These are phyloP conservation scores for Eremothecium gossypii DNA, from an alignment of 1,139 yeast species.

Conservation along the genomic window DNA sequence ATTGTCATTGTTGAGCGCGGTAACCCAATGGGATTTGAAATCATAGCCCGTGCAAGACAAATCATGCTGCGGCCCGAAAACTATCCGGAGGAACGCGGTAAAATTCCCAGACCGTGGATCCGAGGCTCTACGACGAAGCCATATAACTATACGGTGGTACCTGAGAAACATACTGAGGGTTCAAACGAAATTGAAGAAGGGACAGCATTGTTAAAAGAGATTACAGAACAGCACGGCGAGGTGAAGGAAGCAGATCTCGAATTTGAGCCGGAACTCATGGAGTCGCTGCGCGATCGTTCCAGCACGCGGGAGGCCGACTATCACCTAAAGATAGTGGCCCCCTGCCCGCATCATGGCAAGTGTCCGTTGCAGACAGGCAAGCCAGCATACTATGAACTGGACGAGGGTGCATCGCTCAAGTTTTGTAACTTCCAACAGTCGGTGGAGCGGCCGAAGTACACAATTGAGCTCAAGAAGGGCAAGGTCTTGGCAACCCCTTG, in stretches of 20 bases:
- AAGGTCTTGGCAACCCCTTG: conserved; percentile 63
- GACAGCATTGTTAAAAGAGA: conserved; percentile 32
- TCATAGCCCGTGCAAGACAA: conserved; percentile 84
- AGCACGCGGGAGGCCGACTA: conserved; percentile 34
- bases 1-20: conserved; percentile 80
- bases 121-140: conserved; percentile 38
- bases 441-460: conserved; percentile 67
- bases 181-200: conserved; percentile 21
- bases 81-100: conserved; percentile 44
- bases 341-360: conserved; percentile 80
- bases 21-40: conserved; percentile 80
- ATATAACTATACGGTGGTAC: conserved; percentile 13
- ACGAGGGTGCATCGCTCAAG: conserved; percentile 51
- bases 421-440: conserved; percentile 74
- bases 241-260: conserved; percentile 38
- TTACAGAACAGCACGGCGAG: conserved; percentile 36
- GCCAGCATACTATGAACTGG: conserved; percentile 54
- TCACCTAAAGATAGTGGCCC: conserved; percentile 65
- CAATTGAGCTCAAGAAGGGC: conserved; percentile 78
- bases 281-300: conserved; percentile 28
- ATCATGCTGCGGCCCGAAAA: conserved; percentile 77
- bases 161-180: conserved; percentile 18
- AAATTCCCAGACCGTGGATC: conserved; percentile 64
- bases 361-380: conserved; percentile 82
- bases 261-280: conserved; percentile 39